These are phyloP conservation scores for Globomyces pollinis-pini DNA, from an alignment of 192 early-diverging fungal genomes.

Conservation along the genomic window DNA sequence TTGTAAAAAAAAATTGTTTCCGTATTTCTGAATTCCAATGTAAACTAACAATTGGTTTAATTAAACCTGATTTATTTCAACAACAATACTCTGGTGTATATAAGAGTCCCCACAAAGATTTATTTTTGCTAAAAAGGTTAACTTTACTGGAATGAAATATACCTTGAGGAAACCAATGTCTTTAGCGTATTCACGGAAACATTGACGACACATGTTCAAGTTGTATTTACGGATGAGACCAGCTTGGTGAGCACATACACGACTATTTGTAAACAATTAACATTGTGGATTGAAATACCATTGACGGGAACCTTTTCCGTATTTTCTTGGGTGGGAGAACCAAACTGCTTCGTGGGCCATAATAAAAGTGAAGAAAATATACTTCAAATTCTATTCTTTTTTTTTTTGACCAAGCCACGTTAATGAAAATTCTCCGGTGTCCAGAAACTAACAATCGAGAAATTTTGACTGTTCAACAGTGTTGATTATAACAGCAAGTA, in stretches of 20 bases:
- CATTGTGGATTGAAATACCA: too few relatives aligned
- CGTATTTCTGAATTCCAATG: too few relatives aligned
- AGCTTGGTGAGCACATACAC: conserved; percentile 97
- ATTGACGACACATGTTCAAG: conserved; percentile 98
- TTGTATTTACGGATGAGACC: conserved; percentile 99
- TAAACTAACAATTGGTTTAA: too few relatives aligned
- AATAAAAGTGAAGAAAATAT: not conserved
- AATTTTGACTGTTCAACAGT: too few relatives aligned
- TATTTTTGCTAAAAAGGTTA: conserved; percentile 2
- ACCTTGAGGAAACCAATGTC: conserved; percentile 99
- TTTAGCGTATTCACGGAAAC: conserved; percentile 97
- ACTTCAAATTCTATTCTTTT: conserved; percentile 30
- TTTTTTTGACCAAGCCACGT: conserved; percentile 15
- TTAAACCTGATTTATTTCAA: too few relatives aligned
- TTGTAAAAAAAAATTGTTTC: too few relatives aligned
- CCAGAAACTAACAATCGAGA: too few relatives aligned
- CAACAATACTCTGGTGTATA: too few relatives aligned
- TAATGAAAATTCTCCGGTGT: not conserved
- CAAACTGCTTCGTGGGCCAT: conserved; percentile 97
- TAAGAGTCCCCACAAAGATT: too few relatives aligned
- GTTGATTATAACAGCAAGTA: too few relatives aligned
- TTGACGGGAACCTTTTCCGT: conserved; percentile 97
- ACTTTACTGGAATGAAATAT: too few relatives aligned
- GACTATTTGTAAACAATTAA: conserved; percentile 42
- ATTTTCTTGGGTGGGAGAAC: conserved; percentile 94